Percentiles rank a stretch among this genome's conserved stretches.
Evolutionary conservation across 2,329 filamentous ascomycete genomes (phyloP).

Genomic region (Mycocentrospora acerina): DNA sequence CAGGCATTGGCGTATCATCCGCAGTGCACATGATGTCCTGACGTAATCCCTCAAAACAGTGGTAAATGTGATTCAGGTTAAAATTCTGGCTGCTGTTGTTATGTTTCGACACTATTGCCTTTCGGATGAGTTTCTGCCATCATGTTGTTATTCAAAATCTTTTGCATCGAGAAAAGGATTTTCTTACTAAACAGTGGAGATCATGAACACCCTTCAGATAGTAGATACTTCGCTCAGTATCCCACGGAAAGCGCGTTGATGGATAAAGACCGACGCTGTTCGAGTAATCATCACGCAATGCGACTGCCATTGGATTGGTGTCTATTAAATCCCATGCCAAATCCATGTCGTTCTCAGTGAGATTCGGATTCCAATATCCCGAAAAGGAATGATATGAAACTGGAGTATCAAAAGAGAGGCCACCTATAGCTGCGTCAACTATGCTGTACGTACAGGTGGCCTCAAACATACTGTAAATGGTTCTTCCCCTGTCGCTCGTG

Average conservation of each 20-base stretch:
- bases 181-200: conserved; percentile 35
- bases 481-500: conserved; percentile 17
- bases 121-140: conserved; percentile 36
- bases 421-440: conserved; percentile 14
- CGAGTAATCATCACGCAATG: conserved; percentile 31
- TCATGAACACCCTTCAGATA: conserved; percentile 40
- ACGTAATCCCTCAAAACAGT: conserved; percentile 36
- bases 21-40: conserved; percentile 40
- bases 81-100: conserved; percentile 23
- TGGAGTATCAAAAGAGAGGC: conserved; percentile 29
- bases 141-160: background rate
- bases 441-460: background rate
- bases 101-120: conserved; percentile 35
- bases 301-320: conserved; percentile 34
- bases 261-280: conserved; percentile 23
- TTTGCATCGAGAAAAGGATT: too few relatives aligned
- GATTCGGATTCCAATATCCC: conserved; percentile 35
- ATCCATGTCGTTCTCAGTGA: conserved; percentile 26
- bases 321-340: conserved; percentile 39
- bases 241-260: conserved; percentile 38
- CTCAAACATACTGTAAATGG: conserved; percentile 25
- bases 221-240: conserved; percentile 38
- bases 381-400: conserved; percentile 29
- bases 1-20: conserved; percentile 40
- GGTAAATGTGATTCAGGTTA: conserved; percentile 32